Conservation (phyloP, 495 filamentous ascomycete species). For the Elaphomyces granulatus region DNA sequence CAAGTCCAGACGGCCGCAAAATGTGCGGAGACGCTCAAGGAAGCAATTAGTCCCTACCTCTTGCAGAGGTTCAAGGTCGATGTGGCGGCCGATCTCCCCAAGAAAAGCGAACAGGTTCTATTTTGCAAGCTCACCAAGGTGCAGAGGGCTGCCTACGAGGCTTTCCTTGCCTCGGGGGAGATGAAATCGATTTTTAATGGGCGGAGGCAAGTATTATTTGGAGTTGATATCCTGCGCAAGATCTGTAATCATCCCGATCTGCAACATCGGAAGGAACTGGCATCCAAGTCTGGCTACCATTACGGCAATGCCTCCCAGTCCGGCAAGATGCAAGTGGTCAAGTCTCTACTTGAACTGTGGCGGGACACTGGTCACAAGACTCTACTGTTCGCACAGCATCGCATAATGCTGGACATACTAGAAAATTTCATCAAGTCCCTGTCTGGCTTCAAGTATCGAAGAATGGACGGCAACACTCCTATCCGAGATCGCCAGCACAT, state of each 20-base stretch:
- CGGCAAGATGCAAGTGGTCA: constrained; percentile 89
- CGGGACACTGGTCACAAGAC: constrained; percentile 80
- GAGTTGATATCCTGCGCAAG: constrained; percentile 84
- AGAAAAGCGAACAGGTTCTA: constrained; percentile 88
- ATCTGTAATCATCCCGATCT: constrained; percentile 97
- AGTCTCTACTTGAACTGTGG: constrained; percentile 73
- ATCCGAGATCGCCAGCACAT: constrained; percentile 69
- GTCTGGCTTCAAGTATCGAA: constrained; percentile 57
- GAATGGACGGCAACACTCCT: constrained; percentile 86
- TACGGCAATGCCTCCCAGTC: constrained; percentile 66
- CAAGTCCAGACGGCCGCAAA: constrained; percentile 84
- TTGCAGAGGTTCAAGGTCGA: constrained; percentile 90
- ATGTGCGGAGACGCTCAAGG: constrained; percentile 81
- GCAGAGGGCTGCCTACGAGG: constrained; percentile 62
- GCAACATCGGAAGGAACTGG: constrained; percentile 80
- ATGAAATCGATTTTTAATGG: constrained; percentile 63
- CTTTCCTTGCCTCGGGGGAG: constrained; percentile 69
- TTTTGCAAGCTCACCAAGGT: constrained; percentile 79
- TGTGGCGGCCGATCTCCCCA: constrained; percentile 80
- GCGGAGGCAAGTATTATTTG: constrained; percentile 65
- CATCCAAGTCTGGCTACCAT: too few species aligned
- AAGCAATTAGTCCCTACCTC: constrained; percentile 83
- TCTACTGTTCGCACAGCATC: constrained; percentile 76
- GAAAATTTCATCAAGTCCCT: constrained; percentile 58
- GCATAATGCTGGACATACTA: constrained; percentile 87